Evolutionary conservation across 805 yeast species (phyloP).

Genomic region (Ogataea siamensis): DNA sequence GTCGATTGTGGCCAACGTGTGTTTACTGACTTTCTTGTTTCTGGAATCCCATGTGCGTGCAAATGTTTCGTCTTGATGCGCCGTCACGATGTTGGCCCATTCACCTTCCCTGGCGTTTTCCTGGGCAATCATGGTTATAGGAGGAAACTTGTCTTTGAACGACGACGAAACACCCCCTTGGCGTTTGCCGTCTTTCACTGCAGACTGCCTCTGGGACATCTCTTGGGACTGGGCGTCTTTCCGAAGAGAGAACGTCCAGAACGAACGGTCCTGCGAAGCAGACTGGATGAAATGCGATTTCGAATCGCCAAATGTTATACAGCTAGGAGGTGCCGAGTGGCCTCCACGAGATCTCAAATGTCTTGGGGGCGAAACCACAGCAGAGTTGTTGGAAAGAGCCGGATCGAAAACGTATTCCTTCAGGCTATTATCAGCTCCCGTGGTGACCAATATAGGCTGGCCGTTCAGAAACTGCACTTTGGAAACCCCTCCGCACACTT

Average conservation of each 20-base stretch:
- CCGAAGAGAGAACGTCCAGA: slow-evolving; percentile 90
- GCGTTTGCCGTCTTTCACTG: slow-evolving; percentile 43
- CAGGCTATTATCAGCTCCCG: slow-evolving; percentile 87
- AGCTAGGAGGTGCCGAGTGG: slow-evolving; percentile 87
- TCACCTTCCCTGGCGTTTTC: slow-evolving; percentile 76
- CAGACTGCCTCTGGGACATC: slow-evolving; percentile 69
- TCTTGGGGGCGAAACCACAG: slow-evolving; percentile 85
- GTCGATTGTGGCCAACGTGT: slow-evolving; percentile 71
- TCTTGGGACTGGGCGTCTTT: slow-evolving; percentile 97
- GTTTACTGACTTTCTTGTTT: slow-evolving; percentile 75
- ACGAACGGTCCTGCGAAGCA: slow-evolving; percentile 79
- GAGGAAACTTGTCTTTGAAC: slow-evolving; percentile 72
- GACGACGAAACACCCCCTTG: slow-evolving; percentile 54
- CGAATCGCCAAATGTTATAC: slow-evolving; percentile 70
- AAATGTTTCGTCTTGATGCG: slow-evolving; percentile 75
- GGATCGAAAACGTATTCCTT: slow-evolving; percentile 95
- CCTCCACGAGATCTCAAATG: slow-evolving; percentile 93
- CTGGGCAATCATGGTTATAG: slow-evolving; percentile 66
- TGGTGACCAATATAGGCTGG: slow-evolving; percentile 84
- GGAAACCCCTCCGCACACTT: slow-evolving; percentile 72
- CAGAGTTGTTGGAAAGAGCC: slow-evolving; percentile 60
- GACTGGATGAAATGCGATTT: slow-evolving; percentile 80
- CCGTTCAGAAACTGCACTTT: slow-evolving; percentile 78
- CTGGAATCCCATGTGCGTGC: slow-evolving; percentile 92
- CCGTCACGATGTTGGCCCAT: slow-evolving; percentile 92